Evolutionary conservation across 1,284 basidiomycete species (phyloP).

Genomic region (Uromyces viciae-fabae): DNA sequence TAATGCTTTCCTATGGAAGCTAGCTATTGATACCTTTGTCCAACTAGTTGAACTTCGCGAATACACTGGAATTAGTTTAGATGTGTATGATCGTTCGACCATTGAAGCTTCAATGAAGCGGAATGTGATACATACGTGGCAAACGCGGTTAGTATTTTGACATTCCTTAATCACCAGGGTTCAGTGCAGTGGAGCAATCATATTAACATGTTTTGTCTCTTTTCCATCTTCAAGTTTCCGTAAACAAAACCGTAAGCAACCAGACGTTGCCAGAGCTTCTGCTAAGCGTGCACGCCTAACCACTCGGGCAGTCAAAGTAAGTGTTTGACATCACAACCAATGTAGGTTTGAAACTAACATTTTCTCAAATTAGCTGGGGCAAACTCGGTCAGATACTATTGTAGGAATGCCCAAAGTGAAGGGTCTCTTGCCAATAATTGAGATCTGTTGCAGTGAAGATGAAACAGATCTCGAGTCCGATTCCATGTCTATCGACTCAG

Average conservation of each 20-base stretch:
- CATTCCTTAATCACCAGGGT: neutral
- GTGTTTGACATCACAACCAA: neutral
- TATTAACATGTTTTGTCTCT: no score
- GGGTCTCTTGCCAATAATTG: neutral
- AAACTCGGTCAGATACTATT: neutral
- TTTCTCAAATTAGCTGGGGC: neutral
- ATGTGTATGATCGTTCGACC: neutral
- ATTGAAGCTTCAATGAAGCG: neutral
- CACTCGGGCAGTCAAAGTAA: neutral
- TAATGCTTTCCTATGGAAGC: conserved; percentile 1
- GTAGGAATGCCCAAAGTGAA: neutral
- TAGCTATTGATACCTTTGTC: neutral
- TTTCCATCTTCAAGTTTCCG: neutral
- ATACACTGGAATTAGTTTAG: neutral
- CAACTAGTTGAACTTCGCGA: conserved; percentile 3
- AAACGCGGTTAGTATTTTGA: neutral
- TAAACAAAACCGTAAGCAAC: neutral
- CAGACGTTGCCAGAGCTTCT: neutral
- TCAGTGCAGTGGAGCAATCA: no score
- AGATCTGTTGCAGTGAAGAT: conserved; percentile 17
- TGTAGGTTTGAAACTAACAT: neutral
- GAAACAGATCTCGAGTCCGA: neutral
- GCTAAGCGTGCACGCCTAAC: neutral
- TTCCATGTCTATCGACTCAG: neutral
- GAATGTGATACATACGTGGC: neutral